Percentiles rank a stretch among this genome's conserved stretches.
Conservation (phyloP, 164 flowering plant species). For the Platanus orientalis region DNA sequence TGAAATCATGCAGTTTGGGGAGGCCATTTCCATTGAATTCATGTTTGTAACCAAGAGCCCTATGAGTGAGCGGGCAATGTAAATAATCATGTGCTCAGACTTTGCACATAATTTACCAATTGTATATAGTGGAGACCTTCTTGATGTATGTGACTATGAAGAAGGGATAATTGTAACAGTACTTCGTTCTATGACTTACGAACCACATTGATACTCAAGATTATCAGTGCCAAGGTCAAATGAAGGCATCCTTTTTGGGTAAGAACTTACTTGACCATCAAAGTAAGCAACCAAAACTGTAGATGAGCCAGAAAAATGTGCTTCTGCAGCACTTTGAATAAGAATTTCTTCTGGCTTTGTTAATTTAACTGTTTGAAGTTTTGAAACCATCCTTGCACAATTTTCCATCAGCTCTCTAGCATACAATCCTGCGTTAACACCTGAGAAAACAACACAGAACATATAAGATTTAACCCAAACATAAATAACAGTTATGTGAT, state of each 20-base stretch:
- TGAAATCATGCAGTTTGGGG: no score
- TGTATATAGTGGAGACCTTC: background rate
- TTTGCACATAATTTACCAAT: no score
- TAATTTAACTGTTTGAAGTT: conserved; percentile 17
- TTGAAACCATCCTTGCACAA: conserved; percentile 48
- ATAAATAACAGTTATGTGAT: no score
- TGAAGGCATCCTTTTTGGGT: background rate
- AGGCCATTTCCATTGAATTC: no score
- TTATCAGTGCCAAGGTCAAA: background rate
- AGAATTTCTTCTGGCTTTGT: conserved; percentile 47
- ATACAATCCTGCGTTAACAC: conserved; percentile 54
- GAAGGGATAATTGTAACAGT: background rate
- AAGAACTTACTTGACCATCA: conserved; percentile 60
- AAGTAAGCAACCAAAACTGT: conserved; percentile 72
- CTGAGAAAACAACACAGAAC: conserved; percentile 28
- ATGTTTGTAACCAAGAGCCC: no score
- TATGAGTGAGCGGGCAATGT: no score
- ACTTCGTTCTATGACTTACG: background rate
- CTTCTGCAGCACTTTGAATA: conserved; percentile 41
- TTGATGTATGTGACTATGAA: background rate
- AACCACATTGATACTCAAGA: background rate
- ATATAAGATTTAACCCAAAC: conserved; percentile 2
- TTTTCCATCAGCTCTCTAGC: conserved; percentile 61
- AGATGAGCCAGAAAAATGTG: conserved; percentile 58
- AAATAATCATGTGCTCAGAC: no score